Evolutionary conservation across 2,329 filamentous ascomycete species (phyloP).

Genomic region (Geoglossum cookeanum): DNA sequence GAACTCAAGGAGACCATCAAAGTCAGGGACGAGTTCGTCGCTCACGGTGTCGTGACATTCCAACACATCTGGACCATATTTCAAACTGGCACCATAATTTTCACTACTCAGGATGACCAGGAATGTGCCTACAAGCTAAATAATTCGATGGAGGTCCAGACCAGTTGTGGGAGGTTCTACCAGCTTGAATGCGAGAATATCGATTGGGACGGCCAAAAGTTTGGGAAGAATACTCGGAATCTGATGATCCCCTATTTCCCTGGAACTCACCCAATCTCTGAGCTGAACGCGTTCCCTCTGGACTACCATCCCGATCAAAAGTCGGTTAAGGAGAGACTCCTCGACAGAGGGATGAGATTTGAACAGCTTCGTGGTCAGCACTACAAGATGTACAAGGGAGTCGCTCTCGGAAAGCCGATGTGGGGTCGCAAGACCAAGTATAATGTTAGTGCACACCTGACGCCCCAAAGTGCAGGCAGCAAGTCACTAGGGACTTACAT

Average conservation of each 20-base stretch:
- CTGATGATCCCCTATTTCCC: conserved; percentile 16
- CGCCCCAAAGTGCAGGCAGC: background rate
- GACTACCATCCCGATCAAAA: conserved; percentile 24
- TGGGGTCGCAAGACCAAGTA: conserved; percentile 18
- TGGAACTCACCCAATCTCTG: conserved; percentile 25
- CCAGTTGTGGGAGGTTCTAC: conserved; percentile 19
- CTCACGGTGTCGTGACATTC: conserved; percentile 34
- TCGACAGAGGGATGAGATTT: conserved; percentile 27
- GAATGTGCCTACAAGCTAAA: conserved; percentile 19
- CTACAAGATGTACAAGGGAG: conserved; percentile 26
- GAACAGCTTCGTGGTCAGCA: conserved; percentile 29
- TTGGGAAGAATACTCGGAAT: conserved; percentile 17
- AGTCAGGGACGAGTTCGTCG: conserved; percentile 30
- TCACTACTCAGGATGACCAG: conserved; percentile 19
- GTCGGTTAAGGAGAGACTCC: conserved; percentile 21
- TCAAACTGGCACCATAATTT: conserved; percentile 10
- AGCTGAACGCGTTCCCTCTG: conserved; percentile 25
- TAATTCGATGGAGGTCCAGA: conserved; percentile 14
- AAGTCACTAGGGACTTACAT: conserved; percentile 3
- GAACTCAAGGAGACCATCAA: conserved; percentile 33
- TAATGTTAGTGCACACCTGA: conserved; percentile 12
- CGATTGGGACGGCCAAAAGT: conserved; percentile 21
- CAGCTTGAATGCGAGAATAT: conserved; percentile 17
- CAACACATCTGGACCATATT: conserved; percentile 20
- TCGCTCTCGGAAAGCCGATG: conserved; percentile 15